Evolutionary conservation across 73 alveolate species (phyloP), one percentile per base, ranked within the genome.

Genomic region (Paramecium caudatum): DNA sequence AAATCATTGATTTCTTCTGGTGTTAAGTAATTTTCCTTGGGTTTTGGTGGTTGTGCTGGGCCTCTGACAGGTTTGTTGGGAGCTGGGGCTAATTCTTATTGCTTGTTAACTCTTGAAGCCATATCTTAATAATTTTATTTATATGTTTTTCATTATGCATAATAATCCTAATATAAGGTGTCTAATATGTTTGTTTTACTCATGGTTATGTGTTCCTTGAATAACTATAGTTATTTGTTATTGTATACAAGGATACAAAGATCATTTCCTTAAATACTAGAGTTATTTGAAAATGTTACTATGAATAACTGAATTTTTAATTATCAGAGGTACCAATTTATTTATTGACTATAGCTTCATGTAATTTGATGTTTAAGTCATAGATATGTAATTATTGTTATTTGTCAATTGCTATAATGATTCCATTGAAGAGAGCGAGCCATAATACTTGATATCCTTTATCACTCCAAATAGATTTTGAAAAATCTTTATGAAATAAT

Each of bases 1-100:
- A 74, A 74, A 74, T 74, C 88, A 37, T 74, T 74, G 27, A 74
- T 19, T 43, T 74, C 88, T 7, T 74, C 88, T 74, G 43, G 55
- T 39, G 88, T 74, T 30, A 74, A 39, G 43, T 41, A 43, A 27
- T 37, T 74, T 41, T 74, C 83, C 49, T 65, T 65, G 27, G 83
- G 83, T 17, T 33, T 36, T 65, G 27, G 34, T 30, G 47, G 49
- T 15, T 36, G 27, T 4, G 25, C 23, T 3, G 83, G 83, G 19
- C 33, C 47, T 65, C 39, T 25, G n/a, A 30, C 49, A 36, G 32
- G 27, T 10, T 30, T 65, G 55, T 30, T 65, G 23, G 80, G 80
- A 4, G 45, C 80, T 55, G 80, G 80, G 46, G 23, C 23, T 27
- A 27, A 55, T 43, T 55, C 80, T 27, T 27, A 37, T 49, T 65